These are phyloP conservation scores for Rhizomucor pusillus DNA, from an alignment of 371 early-diverging fungal genomes.

Conservation along the genomic window DNA sequence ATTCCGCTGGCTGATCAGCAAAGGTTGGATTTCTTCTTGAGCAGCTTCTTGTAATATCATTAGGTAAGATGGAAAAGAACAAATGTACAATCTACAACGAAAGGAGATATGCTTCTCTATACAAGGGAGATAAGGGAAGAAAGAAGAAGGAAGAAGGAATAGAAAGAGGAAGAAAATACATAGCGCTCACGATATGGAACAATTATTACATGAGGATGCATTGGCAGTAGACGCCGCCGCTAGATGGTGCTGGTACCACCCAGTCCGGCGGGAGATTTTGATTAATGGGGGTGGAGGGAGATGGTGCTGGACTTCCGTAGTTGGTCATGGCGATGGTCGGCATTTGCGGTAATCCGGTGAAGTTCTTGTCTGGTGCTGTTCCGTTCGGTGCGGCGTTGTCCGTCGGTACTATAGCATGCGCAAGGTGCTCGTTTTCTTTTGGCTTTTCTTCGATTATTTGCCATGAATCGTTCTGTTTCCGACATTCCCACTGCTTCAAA, in stretches of 20 bases:
- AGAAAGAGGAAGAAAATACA: too few relatives aligned
- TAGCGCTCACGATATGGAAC: too few relatives aligned
- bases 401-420: conserved; percentile 9
- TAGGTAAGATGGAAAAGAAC: too few relatives aligned
- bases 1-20: too few relatives aligned
- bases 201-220: conserved; percentile 22
- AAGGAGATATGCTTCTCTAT: too few relatives aligned
- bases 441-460: conserved; percentile 3
- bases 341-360: conserved; percentile 24
- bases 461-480: conserved; percentile 4
- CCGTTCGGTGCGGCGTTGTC: not conserved
- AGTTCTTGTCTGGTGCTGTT: conserved; percentile 3
- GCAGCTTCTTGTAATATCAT: too few relatives aligned
- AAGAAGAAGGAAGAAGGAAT: too few relatives aligned
- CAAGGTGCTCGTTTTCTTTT: conserved; percentile 6
- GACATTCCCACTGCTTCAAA: conserved; percentile 32
- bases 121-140: too few relatives aligned
- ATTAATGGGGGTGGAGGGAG: conserved; percentile 3
- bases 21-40: too few relatives aligned
- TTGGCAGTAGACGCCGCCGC: conserved; percentile 28
- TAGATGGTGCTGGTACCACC: not conserved
- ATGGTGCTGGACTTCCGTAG: conserved; percentile 12
- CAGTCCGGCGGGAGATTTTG: conserved; percentile 12
- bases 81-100: too few relatives aligned
- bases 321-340: conserved; percentile 35